Evolutionary conservation across 2,329 filamentous ascomycete species (phyloP), one percentile per base, ranked within the genome.

Genomic region (Drechslerella coelobrocha): DNA sequence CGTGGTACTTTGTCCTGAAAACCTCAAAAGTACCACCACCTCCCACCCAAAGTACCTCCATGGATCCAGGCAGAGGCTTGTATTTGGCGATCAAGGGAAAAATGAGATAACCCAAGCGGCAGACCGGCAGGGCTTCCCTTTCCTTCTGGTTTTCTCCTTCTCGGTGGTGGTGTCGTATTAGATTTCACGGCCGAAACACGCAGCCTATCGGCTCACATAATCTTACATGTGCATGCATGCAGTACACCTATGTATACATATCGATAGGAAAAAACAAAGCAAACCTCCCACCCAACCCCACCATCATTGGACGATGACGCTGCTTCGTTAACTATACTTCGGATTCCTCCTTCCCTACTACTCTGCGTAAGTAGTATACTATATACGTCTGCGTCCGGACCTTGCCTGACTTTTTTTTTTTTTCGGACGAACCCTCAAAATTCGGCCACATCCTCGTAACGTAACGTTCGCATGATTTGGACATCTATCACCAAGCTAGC

Each of bases 151-250:
- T 17, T 17, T 6, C 9, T 14, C n/a, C 4, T 17, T 45, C 19
- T 19, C 19, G 5, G n/a, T 8, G 19, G 41, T 17, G 14, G 41
- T 10, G 12, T 39, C 12, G 17, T 14, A n/a, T 39, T 39, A 34
- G 7, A 34, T 34, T 34, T 12, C 29, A n/a, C 43, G 43, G 43
- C 17, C 23, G 34, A 39, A 48, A 10, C 47, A 57, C 23, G 55
- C 29, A 71, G 53, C 66, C 66, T 71, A 71, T 71, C 66, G 52
- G 66, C 41, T 63, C 60, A 52, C 60, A 63, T 63, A 63, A 63
- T 63, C 66, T 71, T 34, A 63, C 66, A 71, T 71, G 59, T 62
- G 61, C 65, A 61, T 69, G 61, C 52, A 55, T 57, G 41, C 60
- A 52, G 65, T 52, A 63, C 37, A 43, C 21, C 57, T 48, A 54